Evolutionary conservation across 2,329 filamentous ascomycete genomes (phyloP), one percentile per base, ranked within the genome.

Genomic region (Hymenoscyphus occultus): DNA sequence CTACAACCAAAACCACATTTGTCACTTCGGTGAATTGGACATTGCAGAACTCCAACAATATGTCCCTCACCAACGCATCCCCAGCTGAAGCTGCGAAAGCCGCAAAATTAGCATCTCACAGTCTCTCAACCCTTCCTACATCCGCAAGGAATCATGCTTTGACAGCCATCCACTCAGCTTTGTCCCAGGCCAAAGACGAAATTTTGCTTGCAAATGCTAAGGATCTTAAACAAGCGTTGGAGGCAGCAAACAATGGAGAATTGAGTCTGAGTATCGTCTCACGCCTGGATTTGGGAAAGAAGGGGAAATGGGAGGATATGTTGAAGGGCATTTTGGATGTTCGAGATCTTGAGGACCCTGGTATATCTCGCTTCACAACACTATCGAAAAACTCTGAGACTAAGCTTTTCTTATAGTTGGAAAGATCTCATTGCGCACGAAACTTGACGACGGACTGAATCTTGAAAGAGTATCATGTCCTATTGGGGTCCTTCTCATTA

Each of bases 291-390:
- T 82, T 99, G 59, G 88, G 87, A 59, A 90, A 91, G 77, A 86
- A 87, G 75, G 94, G 94, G 65, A 98, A 98, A 80, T 99, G 90
- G 83, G 93, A 97, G 74, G 95, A 98, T 75, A 98, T 99, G 95
- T 83, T 99, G 69, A 90, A 93, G 80, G 95, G 95, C 32, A 96
- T 99, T 67, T 79, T 96, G 66, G 92, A 97, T 78, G 95, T 99
- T 67, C 85, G 90, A 70, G 84, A 86, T 60, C 83, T 99, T 35
- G 85, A 90, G 59, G 95, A 99, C 79, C 95, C 95, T 70, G 85
- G 92, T 95, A 83, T 63, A 68, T 48, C 16, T 62, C 39, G 10
- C 35, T 22, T 14, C 48, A 35, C 32, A 14, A 22, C 61, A 10
- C 59, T 42, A 67, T 28, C 28, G 63, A 60, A 45, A 22, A 56